These are phyloP conservation scores for Creolimax fragrantissima DNA, from an alignment of 78 protist species.

Conservation along the genomic window DNA sequence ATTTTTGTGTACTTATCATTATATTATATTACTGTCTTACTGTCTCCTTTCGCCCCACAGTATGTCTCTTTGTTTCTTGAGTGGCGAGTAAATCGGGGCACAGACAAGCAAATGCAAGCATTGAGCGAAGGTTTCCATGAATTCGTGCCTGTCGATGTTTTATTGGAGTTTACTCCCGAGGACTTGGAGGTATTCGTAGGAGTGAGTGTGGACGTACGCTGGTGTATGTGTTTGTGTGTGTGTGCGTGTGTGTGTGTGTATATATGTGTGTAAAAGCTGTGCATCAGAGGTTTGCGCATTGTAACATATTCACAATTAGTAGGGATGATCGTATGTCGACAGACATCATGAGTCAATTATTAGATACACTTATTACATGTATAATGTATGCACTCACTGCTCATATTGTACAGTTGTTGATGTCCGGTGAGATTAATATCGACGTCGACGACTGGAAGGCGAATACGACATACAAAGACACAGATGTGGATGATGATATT, in stretches of 20 bases:
- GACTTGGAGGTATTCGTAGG: background rate
- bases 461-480: background rate
- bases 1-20: too few relatives aligned
- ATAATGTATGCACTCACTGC: too few relatives aligned
- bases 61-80: background rate
- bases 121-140: background rate
- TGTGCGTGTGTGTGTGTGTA: conserved; percentile 8
- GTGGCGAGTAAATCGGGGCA: background rate
- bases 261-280: background rate
- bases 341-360: too few relatives aligned
- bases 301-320: too few relatives aligned
- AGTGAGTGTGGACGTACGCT: background rate
- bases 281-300: too few relatives aligned
- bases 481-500: background rate
- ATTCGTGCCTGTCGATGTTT: conserved; percentile 1
- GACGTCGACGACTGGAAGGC: conserved; percentile 25
- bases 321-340: too few relatives aligned
- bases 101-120: background rate
- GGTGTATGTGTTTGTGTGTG: background rate
- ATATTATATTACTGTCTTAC: too few relatives aligned
- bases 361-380: too few relatives aligned
- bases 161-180: conserved; percentile 5
- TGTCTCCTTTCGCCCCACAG: background rate
- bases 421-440: background rate
- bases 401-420: background rate